Evolutionary conservation across 2,329 filamentous ascomycete genomes (phyloP).

Genomic region (Teratosphaeria epicoccoides): DNA sequence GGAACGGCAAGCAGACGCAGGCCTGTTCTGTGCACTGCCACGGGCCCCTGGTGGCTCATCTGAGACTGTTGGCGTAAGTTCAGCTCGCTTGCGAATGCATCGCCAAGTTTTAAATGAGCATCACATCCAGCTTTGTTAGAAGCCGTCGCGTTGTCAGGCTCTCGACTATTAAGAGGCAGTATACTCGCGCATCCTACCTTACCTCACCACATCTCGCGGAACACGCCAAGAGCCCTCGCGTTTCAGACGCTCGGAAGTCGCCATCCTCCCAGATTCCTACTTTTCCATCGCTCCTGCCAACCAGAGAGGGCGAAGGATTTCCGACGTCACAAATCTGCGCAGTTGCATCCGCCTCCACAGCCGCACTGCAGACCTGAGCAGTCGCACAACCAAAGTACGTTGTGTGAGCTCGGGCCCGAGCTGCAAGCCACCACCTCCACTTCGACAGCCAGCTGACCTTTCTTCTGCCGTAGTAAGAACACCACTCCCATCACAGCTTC

Average conservation of each 20-base stretch:
- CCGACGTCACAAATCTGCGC: neutral
- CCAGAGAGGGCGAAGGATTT: too few species aligned
- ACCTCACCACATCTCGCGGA: too few species aligned
- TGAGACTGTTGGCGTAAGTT: neutral
- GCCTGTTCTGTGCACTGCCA: neutral
- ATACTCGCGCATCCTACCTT: too few species aligned
- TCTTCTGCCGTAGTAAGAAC: neutral
- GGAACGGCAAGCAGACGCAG: neutral
- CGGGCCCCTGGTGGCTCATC: neutral
- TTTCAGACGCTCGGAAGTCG: neutral
- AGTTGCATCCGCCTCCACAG: neutral
- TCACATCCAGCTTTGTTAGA: too few species aligned
- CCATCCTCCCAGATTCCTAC: too few species aligned
- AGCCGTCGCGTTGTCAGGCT: too few species aligned
- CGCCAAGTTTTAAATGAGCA: neutral
- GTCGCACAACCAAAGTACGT: neutral
- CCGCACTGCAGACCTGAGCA: neutral
- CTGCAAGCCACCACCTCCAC: neutral
- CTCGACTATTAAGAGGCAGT: too few species aligned
- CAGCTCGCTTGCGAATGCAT: neutral
- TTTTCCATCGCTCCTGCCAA: neutral
- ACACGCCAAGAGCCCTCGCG: neutral
- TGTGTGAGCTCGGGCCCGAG: too few species aligned
- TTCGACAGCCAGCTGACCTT: slow-evolving; percentile 3
- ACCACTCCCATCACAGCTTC: neutral